Evolutionary conservation across 257 asterid genomes (phyloP).

Genomic region (Penstemon davidsonii): DNA sequence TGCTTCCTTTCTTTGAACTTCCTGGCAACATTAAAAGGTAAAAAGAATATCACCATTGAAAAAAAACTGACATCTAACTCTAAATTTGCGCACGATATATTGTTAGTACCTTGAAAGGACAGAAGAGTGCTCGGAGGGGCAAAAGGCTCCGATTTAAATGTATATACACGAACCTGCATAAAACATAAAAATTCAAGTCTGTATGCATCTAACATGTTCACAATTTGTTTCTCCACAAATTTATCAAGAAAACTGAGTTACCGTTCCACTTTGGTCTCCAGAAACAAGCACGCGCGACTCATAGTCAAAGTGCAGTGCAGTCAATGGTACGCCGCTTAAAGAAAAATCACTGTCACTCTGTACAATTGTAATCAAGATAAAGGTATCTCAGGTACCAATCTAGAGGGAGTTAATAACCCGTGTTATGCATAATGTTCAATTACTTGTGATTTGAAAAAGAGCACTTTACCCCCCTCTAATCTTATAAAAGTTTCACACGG

Average conservation of each 20-base stretch:
- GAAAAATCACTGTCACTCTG: constrained; percentile 81
- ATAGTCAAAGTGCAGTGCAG: constrained; percentile 56
- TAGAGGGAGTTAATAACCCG: neutral
- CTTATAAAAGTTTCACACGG: too few relatives aligned
- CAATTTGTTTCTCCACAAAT: constrained; percentile 6
- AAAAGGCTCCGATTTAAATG: constrained; percentile 69
- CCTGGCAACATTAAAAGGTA: constrained; percentile 42
- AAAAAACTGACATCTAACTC: constrained; percentile 5
- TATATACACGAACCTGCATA: constrained; percentile 74
- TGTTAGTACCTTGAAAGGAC: constrained; percentile 69
- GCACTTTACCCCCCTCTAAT: too few relatives aligned
- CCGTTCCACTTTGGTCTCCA: constrained; percentile 92
- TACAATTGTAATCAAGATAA: constrained; percentile 28
- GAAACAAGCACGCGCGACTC: constrained; percentile 63
- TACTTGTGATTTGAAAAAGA: too few relatives aligned
- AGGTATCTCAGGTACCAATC: neutral
- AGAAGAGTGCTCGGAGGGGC: constrained; percentile 62
- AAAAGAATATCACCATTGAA: neutral
- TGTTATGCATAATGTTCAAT: too few relatives aligned
- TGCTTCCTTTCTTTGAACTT: constrained; percentile 77
- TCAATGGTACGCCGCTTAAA: constrained; percentile 68
- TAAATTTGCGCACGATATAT: neutral
- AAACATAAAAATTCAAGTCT: constrained; percentile 20
- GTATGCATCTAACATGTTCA: constrained; percentile 4
- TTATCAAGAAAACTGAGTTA: constrained; percentile 35